Evolutionary conservation across 495 filamentous ascomycete genomes (phyloP).

Genomic region (Mytilinidion resinicola): DNA sequence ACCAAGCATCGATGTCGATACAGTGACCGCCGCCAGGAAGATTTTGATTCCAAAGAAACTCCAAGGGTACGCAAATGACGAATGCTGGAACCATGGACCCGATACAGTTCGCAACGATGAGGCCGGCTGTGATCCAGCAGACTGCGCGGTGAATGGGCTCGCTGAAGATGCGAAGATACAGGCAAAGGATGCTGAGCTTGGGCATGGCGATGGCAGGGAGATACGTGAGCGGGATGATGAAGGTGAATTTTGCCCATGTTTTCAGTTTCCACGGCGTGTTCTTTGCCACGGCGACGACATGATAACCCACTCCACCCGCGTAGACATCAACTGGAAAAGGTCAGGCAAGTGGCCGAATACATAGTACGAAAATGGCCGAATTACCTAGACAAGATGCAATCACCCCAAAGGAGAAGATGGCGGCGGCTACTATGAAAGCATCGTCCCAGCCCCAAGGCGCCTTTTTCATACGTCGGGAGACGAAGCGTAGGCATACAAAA

Average conservation of each 20-base stretch:
- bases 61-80: not conserved
- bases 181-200: not conserved
- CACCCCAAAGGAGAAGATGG: not conserved
- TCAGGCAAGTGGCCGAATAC: too few relatives aligned
- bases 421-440: not conserved
- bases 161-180: conserved; percentile 9
- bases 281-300: too few relatives aligned
- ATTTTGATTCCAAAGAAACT: not conserved
- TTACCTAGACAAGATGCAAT: conserved; percentile 2
- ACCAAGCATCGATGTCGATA: conserved; percentile 7
- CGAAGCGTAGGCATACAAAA: not conserved
- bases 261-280: too few relatives aligned
- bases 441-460: conserved; percentile 5
- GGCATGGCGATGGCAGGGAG: conserved; percentile 1
- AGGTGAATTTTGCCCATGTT: too few relatives aligned
- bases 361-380: too few relatives aligned
- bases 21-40: not conserved
- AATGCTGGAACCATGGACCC: not conserved
- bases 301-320: too few relatives aligned
- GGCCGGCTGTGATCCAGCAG: not conserved
- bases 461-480: not conserved
- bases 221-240: not conserved
- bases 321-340: too few relatives aligned
- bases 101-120: not conserved
- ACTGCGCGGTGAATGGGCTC: not conserved